These are phyloP conservation scores for Anthostomella pinea DNA, from an alignment of 2,329 filamentous ascomycete species.

Conservation along the genomic window DNA sequence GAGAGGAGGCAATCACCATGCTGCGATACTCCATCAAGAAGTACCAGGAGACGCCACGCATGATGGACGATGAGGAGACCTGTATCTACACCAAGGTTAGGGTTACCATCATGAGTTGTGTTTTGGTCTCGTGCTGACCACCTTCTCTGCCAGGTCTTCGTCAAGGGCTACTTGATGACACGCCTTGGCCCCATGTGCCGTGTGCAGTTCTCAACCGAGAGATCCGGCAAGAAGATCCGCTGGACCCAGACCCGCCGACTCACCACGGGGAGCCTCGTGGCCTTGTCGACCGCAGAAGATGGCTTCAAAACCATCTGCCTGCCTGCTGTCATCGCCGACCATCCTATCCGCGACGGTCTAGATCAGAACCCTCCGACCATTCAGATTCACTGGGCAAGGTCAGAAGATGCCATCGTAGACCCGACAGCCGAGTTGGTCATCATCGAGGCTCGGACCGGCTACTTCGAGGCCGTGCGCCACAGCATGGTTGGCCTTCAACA, in stretches of 20 bases:
- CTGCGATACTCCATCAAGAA: conserved; percentile 64
- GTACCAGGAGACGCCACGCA: conserved; percentile 50
- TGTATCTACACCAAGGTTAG: conserved; percentile 69
- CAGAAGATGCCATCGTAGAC: conserved; percentile 62
- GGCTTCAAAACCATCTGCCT: conserved; percentile 63
- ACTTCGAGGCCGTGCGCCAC: conserved; percentile 75
- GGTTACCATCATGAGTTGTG: no score
- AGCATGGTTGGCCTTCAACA: conserved; percentile 69
- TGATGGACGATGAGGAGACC: conserved; percentile 55
- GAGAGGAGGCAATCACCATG: conserved; percentile 70
- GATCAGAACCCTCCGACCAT: conserved; percentile 67
- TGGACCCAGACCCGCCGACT: conserved; percentile 59
- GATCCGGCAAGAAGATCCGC: conserved; percentile 62
- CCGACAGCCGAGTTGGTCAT: conserved; percentile 70
- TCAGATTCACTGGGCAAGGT: conserved; percentile 68
- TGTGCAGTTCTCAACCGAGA: conserved; percentile 66
- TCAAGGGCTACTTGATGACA: conserved; percentile 63
- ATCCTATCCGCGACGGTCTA: conserved; percentile 58
- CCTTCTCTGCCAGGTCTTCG: conserved; percentile 52
- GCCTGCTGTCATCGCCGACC: conserved; percentile 69
- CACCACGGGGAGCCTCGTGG: conserved; percentile 51
- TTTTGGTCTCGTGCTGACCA: conserved; percentile 5
- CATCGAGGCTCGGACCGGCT: conserved; percentile 71
- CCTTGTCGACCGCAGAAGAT: conserved; percentile 52
- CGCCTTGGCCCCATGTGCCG: conserved; percentile 62